Conservation (phyloP, 108 stramenopile genomes). For the Nitzschia sp. region DNA sequence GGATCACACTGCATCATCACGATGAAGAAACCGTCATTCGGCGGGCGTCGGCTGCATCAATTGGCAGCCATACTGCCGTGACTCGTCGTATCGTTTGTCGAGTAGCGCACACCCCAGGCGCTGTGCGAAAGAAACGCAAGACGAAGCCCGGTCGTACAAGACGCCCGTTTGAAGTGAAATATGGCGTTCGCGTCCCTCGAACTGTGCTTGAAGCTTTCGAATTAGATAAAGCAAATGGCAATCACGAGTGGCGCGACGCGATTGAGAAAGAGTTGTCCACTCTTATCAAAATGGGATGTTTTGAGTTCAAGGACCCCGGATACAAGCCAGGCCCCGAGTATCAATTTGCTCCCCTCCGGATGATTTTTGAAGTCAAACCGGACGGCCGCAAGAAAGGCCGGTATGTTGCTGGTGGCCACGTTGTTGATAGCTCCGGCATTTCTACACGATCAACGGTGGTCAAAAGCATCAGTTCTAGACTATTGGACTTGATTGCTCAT, state of each 20-base stretch:
- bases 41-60: neutral
- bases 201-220: slow-evolving; percentile 26
- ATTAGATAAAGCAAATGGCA: slow-evolving; percentile 35
- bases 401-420: slow-evolving; percentile 48
- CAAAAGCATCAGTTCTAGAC: slow-evolving; percentile 27
- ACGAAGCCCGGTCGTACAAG: neutral
- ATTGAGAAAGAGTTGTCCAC: slow-evolving; percentile 31
- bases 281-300: neutral
- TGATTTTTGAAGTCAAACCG: slow-evolving; percentile 33
- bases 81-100: neutral
- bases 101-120: neutral
- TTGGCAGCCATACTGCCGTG: neutral
- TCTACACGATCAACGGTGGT: slow-evolving; percentile 38
- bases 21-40: neutral
- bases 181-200: slow-evolving; percentile 33
- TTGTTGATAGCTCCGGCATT: slow-evolving; percentile 20
- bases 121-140: neutral
- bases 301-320: neutral
- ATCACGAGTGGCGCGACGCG: slow-evolving; percentile 27
- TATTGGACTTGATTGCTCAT: slow-evolving; percentile 35
- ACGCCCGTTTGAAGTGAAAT: slow-evolving; percentile 12
- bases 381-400: slow-evolving; percentile 35
- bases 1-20: neutral
- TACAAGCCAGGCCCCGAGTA: slow-evolving; percentile 17
- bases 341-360: neutral